Conservation (phyloP, 768 basidiomycete genomes). For the Mycena albidolilacea region DNA sequence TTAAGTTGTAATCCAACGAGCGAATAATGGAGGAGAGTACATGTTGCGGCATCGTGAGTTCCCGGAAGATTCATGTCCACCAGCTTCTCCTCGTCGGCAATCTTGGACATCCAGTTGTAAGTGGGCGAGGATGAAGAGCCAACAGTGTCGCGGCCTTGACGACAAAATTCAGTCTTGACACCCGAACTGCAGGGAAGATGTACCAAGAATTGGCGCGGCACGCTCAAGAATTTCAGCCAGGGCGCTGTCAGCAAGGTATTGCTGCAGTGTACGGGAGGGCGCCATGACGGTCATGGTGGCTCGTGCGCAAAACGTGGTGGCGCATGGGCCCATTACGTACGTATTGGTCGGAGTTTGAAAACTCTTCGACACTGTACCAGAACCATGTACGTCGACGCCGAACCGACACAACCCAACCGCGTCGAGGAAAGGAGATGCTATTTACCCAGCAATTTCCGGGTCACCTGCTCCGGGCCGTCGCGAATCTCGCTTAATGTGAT, state of each 20-base stretch:
- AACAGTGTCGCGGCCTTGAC: conserved; percentile 45
- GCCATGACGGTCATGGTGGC: background rate
- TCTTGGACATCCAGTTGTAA: conserved; percentile 62
- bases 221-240: conserved; percentile 48
- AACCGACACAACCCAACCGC: too few species aligned
- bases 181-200: too few species aligned
- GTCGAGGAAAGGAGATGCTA: background rate
- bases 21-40: conserved; percentile 42
- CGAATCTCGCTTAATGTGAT: too few species aligned
- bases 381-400: too few species aligned
- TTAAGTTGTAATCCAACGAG: background rate
- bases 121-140: conserved; percentile 52
- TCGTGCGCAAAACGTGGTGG: too few species aligned
- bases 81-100: conserved; percentile 58
- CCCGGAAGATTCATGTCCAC: conserved; percentile 69
- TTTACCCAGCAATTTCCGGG: too few species aligned
- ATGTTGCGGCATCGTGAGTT: conserved; percentile 65
- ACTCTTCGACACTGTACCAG: too few species aligned
- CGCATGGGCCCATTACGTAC: too few species aligned
- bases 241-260: conserved; percentile 39
- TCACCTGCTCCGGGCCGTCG: too few species aligned
- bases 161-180: background rate
- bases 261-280: background rate
- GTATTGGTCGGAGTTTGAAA: too few species aligned
- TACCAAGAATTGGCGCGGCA: conserved; percentile 52